A percentile compares a stretch with the other conserved stretches of the same genome.
These are phyloP conservation scores for Populus davidiana DNA, from an alignment of 345 rosid species.

Conservation along the genomic window DNA sequence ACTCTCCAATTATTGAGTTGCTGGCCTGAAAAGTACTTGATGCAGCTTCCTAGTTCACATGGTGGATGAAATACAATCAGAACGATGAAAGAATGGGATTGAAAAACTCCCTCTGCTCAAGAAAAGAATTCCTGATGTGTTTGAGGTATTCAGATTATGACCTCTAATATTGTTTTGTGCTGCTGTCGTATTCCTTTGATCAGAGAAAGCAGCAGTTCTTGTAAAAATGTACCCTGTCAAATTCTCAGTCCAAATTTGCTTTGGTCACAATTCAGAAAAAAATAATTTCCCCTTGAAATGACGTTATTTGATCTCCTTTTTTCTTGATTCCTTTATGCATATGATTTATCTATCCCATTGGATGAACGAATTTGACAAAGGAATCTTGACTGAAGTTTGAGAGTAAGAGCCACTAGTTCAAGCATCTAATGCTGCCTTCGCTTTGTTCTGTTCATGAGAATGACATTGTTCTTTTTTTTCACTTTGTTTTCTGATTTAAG, in stretches of 20 bases:
- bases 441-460: slow-evolving; percentile 18
- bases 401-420: slow-evolving; percentile 31
- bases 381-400: slow-evolving; percentile 33
- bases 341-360: slow-evolving; percentile 15
- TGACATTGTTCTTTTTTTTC: slow-evolving; percentile 10
- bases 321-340: slow-evolving; percentile 15
- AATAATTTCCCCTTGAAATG: background rate
- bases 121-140: background rate
- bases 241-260: slow-evolving; percentile 16
- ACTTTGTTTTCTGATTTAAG: slow-evolving; percentile 7
- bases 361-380: slow-evolving; percentile 31
- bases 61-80: slow-evolving; percentile 7
- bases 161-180: background rate
- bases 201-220: slow-evolving; percentile 4
- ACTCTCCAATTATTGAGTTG: slow-evolving; percentile 16
- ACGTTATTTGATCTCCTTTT: slow-evolving; percentile 17
- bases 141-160: background rate
- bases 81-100: background rate
- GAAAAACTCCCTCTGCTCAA: background rate
- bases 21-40: slow-evolving; percentile 10
- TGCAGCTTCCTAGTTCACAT: slow-evolving; percentile 12
- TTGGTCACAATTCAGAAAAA: slow-evolving; percentile 1
- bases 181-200: background rate
- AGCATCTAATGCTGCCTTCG: slow-evolving; percentile 42
- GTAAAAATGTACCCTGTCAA: slow-evolving; percentile 15